Evolutionary conservation across 108 stramenopile species (phyloP).

Genomic region (Aurantiochytrium sp.): DNA sequence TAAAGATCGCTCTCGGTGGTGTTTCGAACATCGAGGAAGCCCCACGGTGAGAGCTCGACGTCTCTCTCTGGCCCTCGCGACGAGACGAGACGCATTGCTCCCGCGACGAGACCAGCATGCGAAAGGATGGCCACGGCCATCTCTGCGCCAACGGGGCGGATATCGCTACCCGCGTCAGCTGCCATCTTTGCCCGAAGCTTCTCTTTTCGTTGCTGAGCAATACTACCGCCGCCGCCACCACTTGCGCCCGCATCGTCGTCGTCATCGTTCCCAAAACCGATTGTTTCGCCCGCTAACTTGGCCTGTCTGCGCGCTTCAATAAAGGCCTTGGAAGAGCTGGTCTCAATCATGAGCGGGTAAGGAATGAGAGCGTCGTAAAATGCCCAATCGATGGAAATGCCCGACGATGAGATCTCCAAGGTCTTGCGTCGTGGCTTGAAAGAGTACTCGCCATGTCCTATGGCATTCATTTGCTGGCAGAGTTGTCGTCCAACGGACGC

Average conservation of each 20-base stretch:
- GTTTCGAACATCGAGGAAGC: background rate
- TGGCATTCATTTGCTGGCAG: background rate
- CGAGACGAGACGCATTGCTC: background rate
- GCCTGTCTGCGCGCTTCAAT: background rate
- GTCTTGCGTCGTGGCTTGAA: constrained; percentile 1
- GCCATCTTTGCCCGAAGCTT: background rate
- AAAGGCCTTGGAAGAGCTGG: background rate
- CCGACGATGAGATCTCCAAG: background rate
- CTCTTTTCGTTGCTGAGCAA: background rate
- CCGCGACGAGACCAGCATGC: background rate
- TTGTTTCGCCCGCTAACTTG: background rate
- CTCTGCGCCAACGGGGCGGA: background rate
- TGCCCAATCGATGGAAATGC: constrained; percentile 9
- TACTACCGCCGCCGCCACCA: background rate
- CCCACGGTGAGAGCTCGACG: background rate
- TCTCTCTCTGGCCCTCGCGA: background rate
- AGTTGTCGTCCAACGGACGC: background rate
- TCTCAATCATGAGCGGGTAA: constrained; percentile 7
- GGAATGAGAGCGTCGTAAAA: constrained; percentile 10
- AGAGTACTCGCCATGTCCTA: constrained; percentile 4
- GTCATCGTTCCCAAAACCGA: background rate
- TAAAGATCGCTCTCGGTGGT: background rate
- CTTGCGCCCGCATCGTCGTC: background rate
- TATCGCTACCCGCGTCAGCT: background rate
- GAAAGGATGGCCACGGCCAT: background rate